Evolutionary conservation across 169 alveolate species (phyloP).

Genomic region (Plasmodium vivax): DNA sequence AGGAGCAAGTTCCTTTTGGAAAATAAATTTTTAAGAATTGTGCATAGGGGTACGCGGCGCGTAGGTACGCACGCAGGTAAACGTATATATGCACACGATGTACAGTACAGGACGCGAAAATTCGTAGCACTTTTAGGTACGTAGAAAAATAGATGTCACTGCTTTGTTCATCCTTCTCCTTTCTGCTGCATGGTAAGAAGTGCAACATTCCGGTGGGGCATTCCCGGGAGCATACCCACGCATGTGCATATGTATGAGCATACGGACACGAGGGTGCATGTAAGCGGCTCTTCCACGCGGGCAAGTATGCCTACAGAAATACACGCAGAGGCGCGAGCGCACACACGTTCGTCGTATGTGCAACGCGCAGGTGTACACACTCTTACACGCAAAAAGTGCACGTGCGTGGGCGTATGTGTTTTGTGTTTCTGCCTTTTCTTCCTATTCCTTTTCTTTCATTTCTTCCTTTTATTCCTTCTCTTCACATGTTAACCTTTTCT

Average conservation of each 20-base stretch:
- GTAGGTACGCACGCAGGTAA: neutral
- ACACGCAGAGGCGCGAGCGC: neutral
- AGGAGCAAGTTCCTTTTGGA: neutral
- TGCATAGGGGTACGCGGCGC: neutral
- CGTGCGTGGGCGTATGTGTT: neutral
- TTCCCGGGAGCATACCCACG: neutral
- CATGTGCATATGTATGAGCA: slow-evolving; percentile 2
- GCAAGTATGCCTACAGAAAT: neutral
- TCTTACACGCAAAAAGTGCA: neutral
- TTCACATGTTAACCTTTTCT: neutral
- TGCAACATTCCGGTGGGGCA: neutral
- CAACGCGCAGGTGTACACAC: neutral
- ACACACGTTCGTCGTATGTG: neutral
- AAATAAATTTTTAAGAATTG: slow-evolving; percentile 17
- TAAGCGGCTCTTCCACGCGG: neutral
- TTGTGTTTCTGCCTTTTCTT: neutral
- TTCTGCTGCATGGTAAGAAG: slow-evolving; percentile 2
- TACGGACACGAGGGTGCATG: neutral
- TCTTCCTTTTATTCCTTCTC: neutral
- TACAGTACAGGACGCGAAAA: neutral
- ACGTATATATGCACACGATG: neutral
- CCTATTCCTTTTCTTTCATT: too few species aligned
- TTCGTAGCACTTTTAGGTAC: slow-evolving; percentile 5
- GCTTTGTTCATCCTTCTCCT: neutral
- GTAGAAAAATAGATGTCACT: neutral